Conservation (phyloP, 2,329 filamentous ascomycete species). For the Fusarium longipes region DNA sequence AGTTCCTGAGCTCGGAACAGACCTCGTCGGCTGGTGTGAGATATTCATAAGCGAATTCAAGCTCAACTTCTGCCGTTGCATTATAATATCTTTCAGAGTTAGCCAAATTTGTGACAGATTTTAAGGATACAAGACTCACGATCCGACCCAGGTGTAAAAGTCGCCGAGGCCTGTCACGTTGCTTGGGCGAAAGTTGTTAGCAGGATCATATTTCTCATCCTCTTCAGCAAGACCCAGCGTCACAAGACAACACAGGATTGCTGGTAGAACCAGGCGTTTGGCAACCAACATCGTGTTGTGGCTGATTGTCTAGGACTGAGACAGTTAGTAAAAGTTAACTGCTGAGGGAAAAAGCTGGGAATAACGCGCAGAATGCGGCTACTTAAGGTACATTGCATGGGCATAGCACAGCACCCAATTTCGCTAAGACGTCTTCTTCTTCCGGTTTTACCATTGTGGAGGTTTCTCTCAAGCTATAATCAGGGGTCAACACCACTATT, state of each 20-base stretch:
- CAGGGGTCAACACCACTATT: neutral
- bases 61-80: slow-evolving; percentile 3
- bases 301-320: neutral
- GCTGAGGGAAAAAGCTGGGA: neutral
- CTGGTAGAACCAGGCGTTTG: neutral
- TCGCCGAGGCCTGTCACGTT: neutral
- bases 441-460: neutral
- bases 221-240: neutral
- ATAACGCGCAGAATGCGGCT: neutral
- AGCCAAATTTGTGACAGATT: rapidly evolving
- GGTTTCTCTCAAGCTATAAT: neutral
- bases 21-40: neutral
- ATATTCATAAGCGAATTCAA: neutral
- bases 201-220: slow-evolving; percentile 1
- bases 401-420: neutral
- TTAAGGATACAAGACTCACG: neutral
- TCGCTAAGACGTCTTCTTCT: neutral
- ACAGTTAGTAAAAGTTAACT: neutral
- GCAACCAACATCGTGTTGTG: neutral
- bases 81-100: slow-evolving; percentile 9
- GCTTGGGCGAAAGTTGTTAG: neutral
- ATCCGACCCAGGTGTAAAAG: slow-evolving; percentile 17
- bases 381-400: neutral
- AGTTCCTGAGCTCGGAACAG: slow-evolving; percentile 1
- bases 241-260: neutral